Base-by-base conservation (phyloP, 257 asterid species). In the Marsdenia floribunda region DNA sequence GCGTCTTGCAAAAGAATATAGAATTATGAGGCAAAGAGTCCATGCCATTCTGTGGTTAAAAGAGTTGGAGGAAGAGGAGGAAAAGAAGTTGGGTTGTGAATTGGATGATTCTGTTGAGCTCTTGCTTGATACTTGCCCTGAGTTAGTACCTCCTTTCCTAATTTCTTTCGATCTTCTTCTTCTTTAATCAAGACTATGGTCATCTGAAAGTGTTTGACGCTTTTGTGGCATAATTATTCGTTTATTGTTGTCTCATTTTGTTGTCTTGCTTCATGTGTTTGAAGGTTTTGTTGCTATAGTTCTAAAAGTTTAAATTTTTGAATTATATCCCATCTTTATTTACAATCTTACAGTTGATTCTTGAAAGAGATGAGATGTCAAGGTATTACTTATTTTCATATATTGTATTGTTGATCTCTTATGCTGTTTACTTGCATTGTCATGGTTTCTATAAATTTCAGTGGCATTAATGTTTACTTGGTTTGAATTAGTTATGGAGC, bases 11-110 rank as follows among this genome's bases (percentile, higher is more conserved):
- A 89, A 92, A 81, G 99, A 94, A 5, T 94, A 94, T 73, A 86
- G 96, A 83, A 80, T 94, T 73, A 92, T 94, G 97, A 92, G 98
- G 91, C 99, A 94, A 84, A 80, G 99, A 74, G 99, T 94, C 70
- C 98, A 90, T 26, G 98, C 99, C 13, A 94, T 94, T 82, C 80
- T 94, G 76, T 92, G 91, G 91, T 86, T 94, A 75, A 90, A 89
- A 84, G 91, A 88, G 79, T 75, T 75, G 53, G 98, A 94, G 79
- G 99, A 92, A 77, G 92, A 87, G 83, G 93, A 87, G 78, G 97
- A 90, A 87, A 89, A 88, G 86, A 90, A 85, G 80, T 92, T 80
- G 12, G 99, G 98, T 14, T 87, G 58, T 55, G 91, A 91, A 24
- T 71, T 92, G 76, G 97, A 92, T 80, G 96, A 89, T 79, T 81